A percentile compares a stretch with the other conserved stretches of the same genome.
Evolutionary conservation across 306 rosid genomes (phyloP).

Genomic region (Sicyos baderoa): DNA sequence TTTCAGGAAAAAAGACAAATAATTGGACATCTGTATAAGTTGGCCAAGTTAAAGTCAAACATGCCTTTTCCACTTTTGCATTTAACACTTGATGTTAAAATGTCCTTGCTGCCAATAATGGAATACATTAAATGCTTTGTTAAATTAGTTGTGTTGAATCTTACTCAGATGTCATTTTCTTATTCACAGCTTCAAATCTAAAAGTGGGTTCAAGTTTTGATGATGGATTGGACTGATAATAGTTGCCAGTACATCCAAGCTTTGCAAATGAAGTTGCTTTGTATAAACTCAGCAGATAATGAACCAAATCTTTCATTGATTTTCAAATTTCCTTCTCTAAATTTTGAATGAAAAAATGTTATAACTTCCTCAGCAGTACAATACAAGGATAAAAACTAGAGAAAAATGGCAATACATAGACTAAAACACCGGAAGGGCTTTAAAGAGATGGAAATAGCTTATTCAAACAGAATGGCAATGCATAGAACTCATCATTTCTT

Average conservation of each 20-base stretch:
- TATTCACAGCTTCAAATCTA: background rate
- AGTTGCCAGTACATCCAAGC: background rate
- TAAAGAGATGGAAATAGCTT: conserved; percentile 43
- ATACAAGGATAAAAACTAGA: background rate
- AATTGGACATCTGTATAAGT: too few relatives aligned
- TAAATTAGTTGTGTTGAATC: too few relatives aligned
- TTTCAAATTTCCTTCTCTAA: background rate
- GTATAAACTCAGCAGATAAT: background rate
- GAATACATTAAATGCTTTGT: too few relatives aligned
- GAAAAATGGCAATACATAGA: too few relatives aligned
- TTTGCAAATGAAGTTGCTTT: background rate
- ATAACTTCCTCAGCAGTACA: background rate
- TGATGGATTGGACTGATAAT: background rate
- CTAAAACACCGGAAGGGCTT: background rate
- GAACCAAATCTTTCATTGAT: background rate
- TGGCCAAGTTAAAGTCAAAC: too few relatives aligned
- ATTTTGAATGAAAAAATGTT: conserved; percentile 6
- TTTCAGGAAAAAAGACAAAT: too few relatives aligned
- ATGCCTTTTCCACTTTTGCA: too few relatives aligned
- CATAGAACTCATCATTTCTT: conserved; percentile 63
- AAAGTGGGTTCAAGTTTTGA: background rate
- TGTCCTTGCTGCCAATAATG: too few relatives aligned
- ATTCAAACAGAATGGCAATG: conserved; percentile 45
- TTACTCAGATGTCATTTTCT: background rate
- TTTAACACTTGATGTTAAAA: too few relatives aligned